Conservation (phyloP, 805 yeast genomes). For the Lipomyces lipofer region DNA sequence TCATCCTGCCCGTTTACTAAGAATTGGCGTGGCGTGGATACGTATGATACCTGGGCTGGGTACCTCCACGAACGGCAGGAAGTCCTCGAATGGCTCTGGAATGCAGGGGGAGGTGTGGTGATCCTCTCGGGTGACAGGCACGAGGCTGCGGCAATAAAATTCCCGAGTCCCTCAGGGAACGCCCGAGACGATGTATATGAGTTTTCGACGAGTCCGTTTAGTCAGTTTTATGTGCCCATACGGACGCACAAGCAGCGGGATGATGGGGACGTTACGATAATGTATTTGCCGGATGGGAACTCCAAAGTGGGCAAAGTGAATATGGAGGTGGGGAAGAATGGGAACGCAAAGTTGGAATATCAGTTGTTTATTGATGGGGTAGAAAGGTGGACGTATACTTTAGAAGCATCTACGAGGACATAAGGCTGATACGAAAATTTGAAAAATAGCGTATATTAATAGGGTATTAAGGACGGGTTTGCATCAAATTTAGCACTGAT, state of each 20-base stretch:
- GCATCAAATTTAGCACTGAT: too few species aligned
- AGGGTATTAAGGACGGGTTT: too few species aligned
- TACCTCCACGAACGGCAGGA: conserved; percentile 29
- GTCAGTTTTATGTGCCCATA: conserved; percentile 33
- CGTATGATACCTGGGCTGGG: conserved; percentile 34
- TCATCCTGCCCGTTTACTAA: conserved; percentile 35
- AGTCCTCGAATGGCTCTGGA: conserved; percentile 25
- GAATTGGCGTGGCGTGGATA: conserved; percentile 32
- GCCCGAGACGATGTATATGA: conserved; percentile 25
- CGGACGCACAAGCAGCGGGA: conserved; percentile 23
- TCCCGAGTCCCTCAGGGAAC: conserved; percentile 27
- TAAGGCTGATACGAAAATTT: too few species aligned
- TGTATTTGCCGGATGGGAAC: conserved; percentile 30
- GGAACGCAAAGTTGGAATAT: conserved; percentile 6
- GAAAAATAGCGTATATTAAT: too few species aligned
- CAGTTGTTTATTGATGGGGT: conserved; percentile 22
- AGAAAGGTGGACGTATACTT: conserved; percentile 17
- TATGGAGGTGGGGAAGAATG: conserved; percentile 12
- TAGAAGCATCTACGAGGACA: not conserved
- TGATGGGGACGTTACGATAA: conserved; percentile 29
- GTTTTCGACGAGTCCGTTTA: conserved; percentile 34
- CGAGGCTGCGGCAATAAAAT: conserved; percentile 34
- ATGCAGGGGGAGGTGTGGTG: conserved; percentile 20
- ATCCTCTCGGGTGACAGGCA: conserved; percentile 34
- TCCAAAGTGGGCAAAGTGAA: conserved; percentile 31